Base-by-base conservation (phyloP, 441 rosid genomes). In the Populus hybrid region DNA sequence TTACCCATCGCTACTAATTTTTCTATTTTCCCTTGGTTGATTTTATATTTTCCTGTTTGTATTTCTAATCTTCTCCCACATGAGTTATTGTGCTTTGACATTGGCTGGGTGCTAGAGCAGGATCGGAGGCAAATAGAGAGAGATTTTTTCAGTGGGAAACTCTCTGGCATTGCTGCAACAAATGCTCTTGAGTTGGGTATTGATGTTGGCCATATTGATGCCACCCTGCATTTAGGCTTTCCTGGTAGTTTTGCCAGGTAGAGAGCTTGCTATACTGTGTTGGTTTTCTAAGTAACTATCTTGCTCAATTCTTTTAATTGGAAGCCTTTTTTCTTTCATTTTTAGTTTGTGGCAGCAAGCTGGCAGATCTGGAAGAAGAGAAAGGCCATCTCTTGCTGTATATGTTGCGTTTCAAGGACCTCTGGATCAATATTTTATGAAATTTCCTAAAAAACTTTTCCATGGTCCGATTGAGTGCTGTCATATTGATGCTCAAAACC, bases 181-280 rank as follows among this genome's bases (percentile, higher is more conserved):
- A 95, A 91, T 81, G 99, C 98, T 76, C 95, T 94, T 81, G 99
- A 95, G 88, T 85, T 95, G 88, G 99, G 99, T 23, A 90, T 95
- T 86, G 99, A 95, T 87, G 97, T 94, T 81, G 99, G 99, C 68
- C 97, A 92, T 74, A 90, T 95, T 74, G 98, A 95, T 75, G 97
- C 88, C 64, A 94, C 98, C 70, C 84, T 95, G 83, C 99, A 95
- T 90, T 87, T 95, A 82, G 97, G 99, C 68, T 95, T 95, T 83
- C 99, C 99, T 76, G 98, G 98, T 54, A 95, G 97, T 80, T 85
- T 94, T 83, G 91, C 98, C 59, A 95, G 99, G 99, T 95, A 85
- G 59, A 76, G 64, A 70, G 70, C 86, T 70, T 76, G 38, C 64
- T 82, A 68, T 68, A 21, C 30, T 68, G 63, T 78, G 34, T 74